Evolutionary conservation across 2,329 filamentous ascomycete species (phyloP).

Genomic region (Neoscytalidium dimidiatum): DNA sequence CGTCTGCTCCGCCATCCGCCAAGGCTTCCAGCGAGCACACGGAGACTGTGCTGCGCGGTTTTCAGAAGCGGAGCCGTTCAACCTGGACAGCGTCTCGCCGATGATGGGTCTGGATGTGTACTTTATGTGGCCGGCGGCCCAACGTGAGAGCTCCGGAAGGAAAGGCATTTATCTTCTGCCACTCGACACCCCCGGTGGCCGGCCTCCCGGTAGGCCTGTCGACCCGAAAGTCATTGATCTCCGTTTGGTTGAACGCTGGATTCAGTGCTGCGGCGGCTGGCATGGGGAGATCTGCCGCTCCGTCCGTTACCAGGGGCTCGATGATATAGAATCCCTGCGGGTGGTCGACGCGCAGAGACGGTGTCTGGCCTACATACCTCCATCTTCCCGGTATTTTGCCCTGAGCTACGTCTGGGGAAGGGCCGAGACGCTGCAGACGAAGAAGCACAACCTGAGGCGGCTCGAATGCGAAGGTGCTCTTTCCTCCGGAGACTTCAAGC

Average conservation of each 20-base stretch:
- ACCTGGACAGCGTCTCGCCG: neutral
- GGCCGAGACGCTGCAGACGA: slow-evolving; percentile 8
- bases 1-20: neutral
- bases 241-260: neutral
- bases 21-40: neutral
- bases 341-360: neutral
- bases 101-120: neutral
- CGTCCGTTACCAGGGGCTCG: neutral
- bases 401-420: slow-evolving; percentile 24
- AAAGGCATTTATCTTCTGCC: neutral
- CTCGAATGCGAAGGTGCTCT: slow-evolving; percentile 3
- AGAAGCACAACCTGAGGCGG: neutral
- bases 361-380: neutral
- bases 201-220: neutral
- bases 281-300: neutral
- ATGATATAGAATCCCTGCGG: neutral
- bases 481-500: neutral
- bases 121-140: neutral
- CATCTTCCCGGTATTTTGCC: slow-evolving; percentile 20
- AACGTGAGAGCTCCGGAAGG: neutral
- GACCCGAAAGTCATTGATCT: neutral
- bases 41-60: neutral
- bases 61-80: neutral
- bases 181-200: neutral
- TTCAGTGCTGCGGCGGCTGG: neutral